Evolutionary conservation across 2,329 filamentous ascomycete species (phyloP).

Genomic region (Blastomyces gilchristii): DNA sequence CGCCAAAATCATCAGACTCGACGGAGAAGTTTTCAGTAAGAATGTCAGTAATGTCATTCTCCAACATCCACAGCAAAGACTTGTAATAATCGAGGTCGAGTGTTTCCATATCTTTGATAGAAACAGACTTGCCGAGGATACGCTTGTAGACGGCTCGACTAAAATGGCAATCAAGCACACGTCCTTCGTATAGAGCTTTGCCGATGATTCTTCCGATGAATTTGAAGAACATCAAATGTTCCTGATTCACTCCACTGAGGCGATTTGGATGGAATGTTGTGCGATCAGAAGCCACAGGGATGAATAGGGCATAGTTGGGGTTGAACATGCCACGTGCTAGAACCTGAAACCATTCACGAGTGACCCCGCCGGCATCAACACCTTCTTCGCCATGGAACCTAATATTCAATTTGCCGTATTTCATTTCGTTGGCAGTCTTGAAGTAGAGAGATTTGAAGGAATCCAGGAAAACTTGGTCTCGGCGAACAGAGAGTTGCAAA

Average conservation of each 20-base stretch:
- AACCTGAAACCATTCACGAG: slow-evolving; percentile 98
- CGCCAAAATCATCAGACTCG: slow-evolving; percentile 88
- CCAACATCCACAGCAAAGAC: slow-evolving; percentile 93
- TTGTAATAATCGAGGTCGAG: slow-evolving; percentile 99
- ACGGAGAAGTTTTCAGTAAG: slow-evolving; percentile 94
- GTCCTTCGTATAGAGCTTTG: slow-evolving; percentile 92
- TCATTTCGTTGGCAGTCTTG: slow-evolving; percentile 94
- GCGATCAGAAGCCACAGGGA: slow-evolving; percentile 88
- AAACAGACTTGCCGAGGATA: slow-evolving; percentile 87
- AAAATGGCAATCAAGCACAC: slow-evolving; percentile 96
- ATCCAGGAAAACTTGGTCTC: slow-evolving; percentile 93
- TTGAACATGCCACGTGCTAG: slow-evolving; percentile 98
- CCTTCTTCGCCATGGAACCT: slow-evolving; percentile 96
- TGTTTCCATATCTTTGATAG: slow-evolving; percentile 98
- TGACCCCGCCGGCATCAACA: slow-evolving; percentile 94
- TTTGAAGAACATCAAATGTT: slow-evolving; percentile 97
- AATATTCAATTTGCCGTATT: slow-evolving; percentile 96
- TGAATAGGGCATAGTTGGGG: slow-evolving; percentile 92
- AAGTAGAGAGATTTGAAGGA: slow-evolving; percentile 98
- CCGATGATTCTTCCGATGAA: slow-evolving; percentile 98
- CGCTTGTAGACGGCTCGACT: slow-evolving; percentile 97
- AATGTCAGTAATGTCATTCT: slow-evolving; percentile 96
- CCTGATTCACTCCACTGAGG: slow-evolving; percentile 83
- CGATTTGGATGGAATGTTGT: slow-evolving; percentile 99
- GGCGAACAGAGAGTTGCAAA: slow-evolving; percentile 78